phyloP scores from a whole-genome alignment of 805 yeast species.

The Wickerhamomyces bisporus region DNA sequence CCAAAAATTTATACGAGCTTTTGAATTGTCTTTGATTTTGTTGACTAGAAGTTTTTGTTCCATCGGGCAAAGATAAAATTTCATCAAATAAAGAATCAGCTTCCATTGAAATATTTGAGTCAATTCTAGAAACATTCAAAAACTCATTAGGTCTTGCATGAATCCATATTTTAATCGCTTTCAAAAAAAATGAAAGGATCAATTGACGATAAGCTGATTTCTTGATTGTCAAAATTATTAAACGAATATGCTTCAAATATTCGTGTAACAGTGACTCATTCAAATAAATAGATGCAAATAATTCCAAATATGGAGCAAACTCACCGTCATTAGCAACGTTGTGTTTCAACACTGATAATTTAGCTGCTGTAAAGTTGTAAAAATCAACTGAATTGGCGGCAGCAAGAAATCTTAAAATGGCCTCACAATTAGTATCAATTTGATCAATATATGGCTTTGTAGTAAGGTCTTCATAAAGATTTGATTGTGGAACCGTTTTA shows the following conservation, averaged over 20 bases:
- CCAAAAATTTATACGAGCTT: conserved; percentile 29
- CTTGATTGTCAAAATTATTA: conserved; percentile 31
- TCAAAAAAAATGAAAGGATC: conserved; percentile 40
- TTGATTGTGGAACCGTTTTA: conserved; percentile 12
- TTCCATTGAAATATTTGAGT: conserved; percentile 19
- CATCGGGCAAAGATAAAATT: conserved; percentile 25
- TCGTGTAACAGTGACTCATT: conserved; percentile 31
- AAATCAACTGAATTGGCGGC: conserved; percentile 45
- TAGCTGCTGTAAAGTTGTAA: conserved; percentile 29
- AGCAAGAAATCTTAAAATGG: conserved; percentile 40
- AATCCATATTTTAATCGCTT: conserved; percentile 45
- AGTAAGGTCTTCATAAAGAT: conserved; percentile 16
- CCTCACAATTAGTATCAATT: conserved; percentile 35
- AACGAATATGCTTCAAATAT: conserved; percentile 36
- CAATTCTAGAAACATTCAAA: conserved; percentile 21
- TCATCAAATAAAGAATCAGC: conserved; percentile 34
- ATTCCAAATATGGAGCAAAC: conserved; percentile 39
- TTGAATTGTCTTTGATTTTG: conserved; percentile 19
- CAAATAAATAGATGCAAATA: conserved; percentile 38
- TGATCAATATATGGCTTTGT: conserved; percentile 22
- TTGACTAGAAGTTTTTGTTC: conserved; percentile 9
- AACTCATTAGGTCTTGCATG: conserved; percentile 44
- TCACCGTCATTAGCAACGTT: conserved; percentile 31
- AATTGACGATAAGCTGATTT: conserved; percentile 42
- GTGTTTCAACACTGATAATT: conserved; percentile 29